Base-by-base conservation (phyloP, 495 filamentous ascomycete genomes). In the Podospora pseudocomata region DNA sequence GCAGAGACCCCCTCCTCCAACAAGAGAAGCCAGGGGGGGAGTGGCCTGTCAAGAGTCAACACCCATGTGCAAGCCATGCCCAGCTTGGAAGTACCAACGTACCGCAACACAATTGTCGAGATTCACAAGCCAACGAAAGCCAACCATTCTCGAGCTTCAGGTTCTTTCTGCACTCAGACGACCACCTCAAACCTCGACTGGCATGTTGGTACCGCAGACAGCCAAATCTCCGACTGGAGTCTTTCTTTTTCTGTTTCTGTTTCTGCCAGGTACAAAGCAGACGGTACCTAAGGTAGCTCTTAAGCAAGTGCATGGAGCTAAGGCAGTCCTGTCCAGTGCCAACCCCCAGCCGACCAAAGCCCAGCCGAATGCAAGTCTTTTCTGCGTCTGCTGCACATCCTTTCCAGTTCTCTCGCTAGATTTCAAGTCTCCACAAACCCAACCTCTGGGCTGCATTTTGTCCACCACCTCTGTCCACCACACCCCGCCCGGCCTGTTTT, bases 41-140 rank as follows among this genome's bases (percentile, higher is more conserved):
- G 64, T 66, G 63, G 63, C 58, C 27, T 62, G 60, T 57, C 67
- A 66, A 49, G 39, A 18, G 1, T 30, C 67, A 63, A 63, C 30
- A 23, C 58, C 64, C 68, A 69, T 69, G 68, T 66, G 68, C 64
- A 27, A 56, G 64, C 68, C 68, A 66, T 69, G 68, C 63, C 55
- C n/a, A 3, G 2, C 30, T 6, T 56, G 26, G 58, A 71, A 58
- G 69, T 54, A 65, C 60, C 53, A 44, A 39, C 54, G 67, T 73
- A 69, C 66, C 26, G 39, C 55, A 28, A 57, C 34, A 39, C 55
- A 58, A 58, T 16, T 57, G 55, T 20, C 55, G n/a, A 26, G 55
- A 58, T 26, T 58, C 55, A 58, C 55, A 58, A 58, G 55, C 55
- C 55, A 58, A 58, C 55, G 18, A 58, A 58, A 58, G 55, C 55